Conservation (phyloP, 148 eudicot species). For the Hydrangea macrophylla region DNA sequence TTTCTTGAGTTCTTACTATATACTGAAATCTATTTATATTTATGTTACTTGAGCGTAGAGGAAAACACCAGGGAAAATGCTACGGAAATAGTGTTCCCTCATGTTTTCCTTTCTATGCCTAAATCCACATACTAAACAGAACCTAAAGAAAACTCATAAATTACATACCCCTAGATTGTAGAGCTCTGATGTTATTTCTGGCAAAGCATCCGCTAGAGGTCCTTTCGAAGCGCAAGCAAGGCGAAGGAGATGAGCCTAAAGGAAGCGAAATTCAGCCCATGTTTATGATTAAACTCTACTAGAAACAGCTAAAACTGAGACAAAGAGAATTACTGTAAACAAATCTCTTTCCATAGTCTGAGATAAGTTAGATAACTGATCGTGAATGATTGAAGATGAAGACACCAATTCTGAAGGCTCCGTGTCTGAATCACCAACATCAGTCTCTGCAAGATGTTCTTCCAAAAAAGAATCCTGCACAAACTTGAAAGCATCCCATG, state of each 20-base stretch:
- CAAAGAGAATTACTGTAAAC: slow-evolving; percentile 48
- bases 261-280: slow-evolving; percentile 18
- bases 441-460: slow-evolving; percentile 35
- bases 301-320: neutral
- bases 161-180: slow-evolving; percentile 65
- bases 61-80: too few relatives aligned
- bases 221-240: slow-evolving; percentile 85
- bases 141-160: neutral
- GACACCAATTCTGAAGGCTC: slow-evolving; percentile 43
- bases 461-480: slow-evolving; percentile 43
- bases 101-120: too few relatives aligned
- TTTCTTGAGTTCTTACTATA: too few relatives aligned
- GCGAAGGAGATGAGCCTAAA: slow-evolving; percentile 95
- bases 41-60: too few relatives aligned
- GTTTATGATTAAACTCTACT: neutral
- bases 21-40: too few relatives aligned
- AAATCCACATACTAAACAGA: too few relatives aligned
- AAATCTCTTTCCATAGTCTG: slow-evolving; percentile 62
- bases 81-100: too few relatives aligned
- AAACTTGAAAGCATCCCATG: slow-evolving; percentile 14
- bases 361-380: slow-evolving; percentile 50
- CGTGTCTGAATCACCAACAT: slow-evolving; percentile 39
- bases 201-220: slow-evolving; percentile 75
- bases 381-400: slow-evolving; percentile 35
- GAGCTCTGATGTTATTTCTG: slow-evolving; percentile 79